These are phyloP conservation scores for Neoscytalidium dimidiatum DNA, from an alignment of 2,329 filamentous ascomycete species.

Conservation along the genomic window DNA sequence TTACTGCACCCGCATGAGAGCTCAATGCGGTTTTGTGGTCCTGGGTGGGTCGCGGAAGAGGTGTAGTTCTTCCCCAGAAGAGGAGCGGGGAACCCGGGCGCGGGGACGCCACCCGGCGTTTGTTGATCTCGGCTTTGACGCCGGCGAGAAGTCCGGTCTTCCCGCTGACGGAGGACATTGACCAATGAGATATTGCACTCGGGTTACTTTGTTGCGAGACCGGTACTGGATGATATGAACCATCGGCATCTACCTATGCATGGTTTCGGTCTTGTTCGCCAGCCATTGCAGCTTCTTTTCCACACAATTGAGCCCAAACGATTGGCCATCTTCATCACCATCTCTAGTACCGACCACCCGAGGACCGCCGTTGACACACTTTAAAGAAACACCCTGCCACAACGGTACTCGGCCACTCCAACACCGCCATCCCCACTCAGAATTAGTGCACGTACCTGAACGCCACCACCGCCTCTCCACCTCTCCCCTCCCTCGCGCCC, in stretches of 20 bases:
- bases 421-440: not conserved
- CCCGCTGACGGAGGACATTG: too few relatives aligned
- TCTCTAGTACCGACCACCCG: too few relatives aligned
- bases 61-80: not conserved
- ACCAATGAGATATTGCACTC: not conserved
- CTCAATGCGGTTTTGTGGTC: not conserved
- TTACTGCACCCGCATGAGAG: not conserved
- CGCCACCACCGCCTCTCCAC: slow-evolving; percentile 20
- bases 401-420: not conserved
- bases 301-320: too few relatives aligned
- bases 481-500: slow-evolving; percentile 19
- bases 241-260: not conserved
- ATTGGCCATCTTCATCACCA: too few relatives aligned
- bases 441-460: slow-evolving; percentile 23
- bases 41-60: not conserved
- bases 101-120: not conserved
- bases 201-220: not conserved
- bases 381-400: too few relatives aligned
- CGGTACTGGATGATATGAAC: not conserved
- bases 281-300: too few relatives aligned
- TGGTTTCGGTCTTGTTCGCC: too few relatives aligned
- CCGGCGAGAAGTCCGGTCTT: not conserved
- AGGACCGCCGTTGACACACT: too few relatives aligned
- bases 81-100: not conserved
- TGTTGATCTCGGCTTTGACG: not conserved